Base-by-base conservation (phyloP, 2,329 filamentous ascomycete species). In the Stemphylium beticola region DNA sequence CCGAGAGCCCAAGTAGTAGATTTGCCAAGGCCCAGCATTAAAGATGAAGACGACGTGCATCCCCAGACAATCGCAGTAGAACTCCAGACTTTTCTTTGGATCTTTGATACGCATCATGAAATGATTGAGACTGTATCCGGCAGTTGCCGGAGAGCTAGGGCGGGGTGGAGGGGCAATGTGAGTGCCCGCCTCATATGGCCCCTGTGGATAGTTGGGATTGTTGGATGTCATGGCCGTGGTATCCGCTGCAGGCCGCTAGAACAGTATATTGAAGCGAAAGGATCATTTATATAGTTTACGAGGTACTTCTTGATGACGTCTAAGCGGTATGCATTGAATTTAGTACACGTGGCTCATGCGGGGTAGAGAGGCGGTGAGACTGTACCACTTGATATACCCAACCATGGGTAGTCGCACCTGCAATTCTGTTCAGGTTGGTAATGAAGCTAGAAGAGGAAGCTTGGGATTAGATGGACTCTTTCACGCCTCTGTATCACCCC, bases 21-120 rank as follows among this genome's bases (percentile, higher is more conserved):
- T 72, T 2, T 66, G 73, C 61, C 68, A 71, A 2, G 70, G 66
- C 6, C 73, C 72, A 2, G 65, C 60, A 37, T 73, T 72, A 61
- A 73, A 73, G 3, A 69, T 70, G 48, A 75, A 75, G 1, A 75
- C 56, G 3, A 67, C 64, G 24, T 72, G 70, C 57, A 74, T 57
- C 12, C 72, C 73, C 43, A 74, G 60, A 26, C 69, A 68, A 33
- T 73, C 68, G 33, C 69, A 73, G 41, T 75, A 75, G 50, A 75
- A 74, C 10, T 60, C 37, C 3, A 74, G 34, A 10, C 63, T 69
- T 8, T 53, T 51, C 7, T 64, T 45, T 0, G 71, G 71, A 42
- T 72, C 55, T 33, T 69, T 70, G 41, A 73, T 72, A 11, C 71
- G 64, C 2, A 73, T 57, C 72, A 74, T 74, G 0, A 73, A 55